Evolutionary conservation across 305 asterid species (phyloP).

Genomic region (Solanum hybrid): DNA sequence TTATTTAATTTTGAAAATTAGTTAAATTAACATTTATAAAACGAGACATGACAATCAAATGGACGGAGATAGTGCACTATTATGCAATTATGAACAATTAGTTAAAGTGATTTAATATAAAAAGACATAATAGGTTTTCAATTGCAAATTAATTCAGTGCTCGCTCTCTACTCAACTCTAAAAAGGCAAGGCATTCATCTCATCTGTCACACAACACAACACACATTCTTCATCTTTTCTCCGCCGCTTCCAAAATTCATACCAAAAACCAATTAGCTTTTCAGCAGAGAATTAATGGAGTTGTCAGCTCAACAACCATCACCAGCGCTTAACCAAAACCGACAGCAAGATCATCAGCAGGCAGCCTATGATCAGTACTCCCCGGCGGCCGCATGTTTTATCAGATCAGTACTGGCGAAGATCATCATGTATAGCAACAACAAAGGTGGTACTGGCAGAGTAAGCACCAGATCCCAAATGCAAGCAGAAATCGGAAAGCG

Average conservation of each 20-base stretch:
- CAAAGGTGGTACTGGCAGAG: not conserved
- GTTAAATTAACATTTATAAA: too few relatives aligned
- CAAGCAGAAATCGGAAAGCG: not conserved
- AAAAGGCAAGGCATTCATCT: not conserved
- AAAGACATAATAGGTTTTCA: not conserved
- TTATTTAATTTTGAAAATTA: too few relatives aligned
- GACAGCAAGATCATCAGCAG: not conserved
- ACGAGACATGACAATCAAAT: too few relatives aligned
- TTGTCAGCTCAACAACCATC: not conserved
- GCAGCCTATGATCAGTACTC: not conserved
- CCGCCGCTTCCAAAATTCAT: not conserved
- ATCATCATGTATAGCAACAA: not conserved
- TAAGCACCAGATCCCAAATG: not conserved
- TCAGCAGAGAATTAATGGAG: not conserved
- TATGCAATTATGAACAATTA: not conserved
- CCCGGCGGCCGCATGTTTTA: not conserved
- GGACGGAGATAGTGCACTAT: not conserved
- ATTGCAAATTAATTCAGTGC: not conserved
- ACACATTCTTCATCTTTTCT: conserved; percentile 3
- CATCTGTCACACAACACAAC: not conserved
- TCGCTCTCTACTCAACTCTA: not conserved
- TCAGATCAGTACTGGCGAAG: not conserved
- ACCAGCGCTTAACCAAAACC: not conserved
- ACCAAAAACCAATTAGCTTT: not conserved
- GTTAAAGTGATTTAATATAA: not conserved